Evolutionary conservation across 1,284 basidiomycete genomes (phyloP), one percentile per base, ranked within the genome.

Genomic region (Papiliotrema laurentii): DNA sequence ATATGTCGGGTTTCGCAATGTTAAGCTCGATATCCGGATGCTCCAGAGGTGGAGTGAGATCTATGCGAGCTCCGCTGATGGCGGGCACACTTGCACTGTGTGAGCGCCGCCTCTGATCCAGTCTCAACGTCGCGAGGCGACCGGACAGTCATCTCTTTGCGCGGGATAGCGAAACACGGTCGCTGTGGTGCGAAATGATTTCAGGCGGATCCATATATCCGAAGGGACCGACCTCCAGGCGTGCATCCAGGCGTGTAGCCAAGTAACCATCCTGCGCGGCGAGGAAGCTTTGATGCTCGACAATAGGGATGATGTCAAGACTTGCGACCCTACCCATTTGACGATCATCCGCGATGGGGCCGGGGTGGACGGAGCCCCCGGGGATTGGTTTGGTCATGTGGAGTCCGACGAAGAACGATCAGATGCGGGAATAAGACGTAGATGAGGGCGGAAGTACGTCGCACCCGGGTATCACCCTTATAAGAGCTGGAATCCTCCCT

Each of bases 341-440:
- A 49, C 43, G 47, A 49, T 49, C 25, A 34, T 49, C 9, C 47
- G 47, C 4, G 47, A 49, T n/a, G 47, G 47, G 13, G 34, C 39
- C 3, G 47, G 47, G 3, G 47, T 9, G 4, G 47, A 49, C 41
- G 39, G 43, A 34, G 47, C 39, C 2, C 45, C n/a, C n/a, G n/a
- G n/a, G n/a, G n/a, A n/a, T n/a, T n/a, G n/a, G 26, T 2, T 16
- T 43, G n/a, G 47, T 49, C 5, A 30, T 49, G 10, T 49, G 47
- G 47, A 43, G 39, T 42, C 47, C 47, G 33, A 49, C 47, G 19
- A 49, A 49, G 40, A 49, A 49, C 41, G 43, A 49, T 27, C 47
- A 49, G 47, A 49, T 49, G 47, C 47, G 43, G 40, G 47, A 16
- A 49, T 40, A 9, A 33, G 47, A 30, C 33, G 47, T 10, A 31